Percentiles rank a stretch among this genome's conserved stretches.
Evolutionary conservation across 2,329 filamentous ascomycete species (phyloP).

Genomic region (Aspergillus tamarii): DNA sequence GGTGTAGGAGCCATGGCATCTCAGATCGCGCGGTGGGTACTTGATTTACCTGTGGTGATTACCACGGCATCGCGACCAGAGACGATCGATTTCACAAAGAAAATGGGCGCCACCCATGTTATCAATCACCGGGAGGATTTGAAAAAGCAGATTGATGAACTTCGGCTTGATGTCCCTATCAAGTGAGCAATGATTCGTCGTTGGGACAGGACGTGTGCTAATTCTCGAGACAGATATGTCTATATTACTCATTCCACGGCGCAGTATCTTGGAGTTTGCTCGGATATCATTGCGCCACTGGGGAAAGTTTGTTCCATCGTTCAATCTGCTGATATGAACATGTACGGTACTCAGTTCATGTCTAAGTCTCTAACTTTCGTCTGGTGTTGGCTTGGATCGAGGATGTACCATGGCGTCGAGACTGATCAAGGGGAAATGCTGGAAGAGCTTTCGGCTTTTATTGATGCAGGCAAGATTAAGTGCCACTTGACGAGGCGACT

Average conservation of each 20-base stretch:
- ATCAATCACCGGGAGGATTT: background rate
- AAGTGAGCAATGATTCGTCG: background rate
- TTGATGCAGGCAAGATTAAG: background rate
- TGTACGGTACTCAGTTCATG: background rate
- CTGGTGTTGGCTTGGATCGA: background rate
- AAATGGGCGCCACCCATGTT: background rate
- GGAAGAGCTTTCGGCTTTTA: background rate
- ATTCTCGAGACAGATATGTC: background rate
- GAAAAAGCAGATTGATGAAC: background rate
- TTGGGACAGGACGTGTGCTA: background rate
- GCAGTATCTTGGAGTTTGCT: background rate
- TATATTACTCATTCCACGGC: background rate
- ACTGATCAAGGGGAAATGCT: background rate
- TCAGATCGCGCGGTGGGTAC: background rate
- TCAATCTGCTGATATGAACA: background rate
- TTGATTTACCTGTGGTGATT: background rate
- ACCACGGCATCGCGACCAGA: background rate
- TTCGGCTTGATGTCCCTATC: background rate
- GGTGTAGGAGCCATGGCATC: background rate
- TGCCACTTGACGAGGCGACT: background rate
- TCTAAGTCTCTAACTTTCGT: background rate
- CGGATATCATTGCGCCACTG: background rate
- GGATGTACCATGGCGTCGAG: background rate
- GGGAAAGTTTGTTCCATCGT: background rate
- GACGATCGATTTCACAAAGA: background rate